phyloP scores from a whole-genome alignment of 2,329 filamentous ascomycete genomes.

The Dothideomycetes sp. region DNA sequence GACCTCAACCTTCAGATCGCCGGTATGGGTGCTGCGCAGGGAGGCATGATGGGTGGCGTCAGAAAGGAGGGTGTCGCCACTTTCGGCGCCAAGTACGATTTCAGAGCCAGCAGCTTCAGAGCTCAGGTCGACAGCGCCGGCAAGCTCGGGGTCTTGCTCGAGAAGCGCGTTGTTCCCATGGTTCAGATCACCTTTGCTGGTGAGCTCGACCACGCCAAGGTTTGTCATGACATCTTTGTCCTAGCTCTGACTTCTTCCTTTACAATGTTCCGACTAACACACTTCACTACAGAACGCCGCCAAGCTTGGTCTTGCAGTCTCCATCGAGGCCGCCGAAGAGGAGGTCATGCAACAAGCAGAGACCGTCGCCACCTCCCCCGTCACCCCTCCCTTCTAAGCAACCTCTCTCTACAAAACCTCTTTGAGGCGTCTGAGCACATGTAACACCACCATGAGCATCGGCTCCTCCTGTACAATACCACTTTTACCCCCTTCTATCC shows the following conservation, averaged over 20 bases:
- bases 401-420: not conserved
- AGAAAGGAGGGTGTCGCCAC: constrained; percentile 84
- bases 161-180: constrained; percentile 89
- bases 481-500: not conserved
- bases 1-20: constrained; percentile 84
- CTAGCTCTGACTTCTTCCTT: not conserved
- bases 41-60: constrained; percentile 60
- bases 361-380: constrained; percentile 31
- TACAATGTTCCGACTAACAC: no score
- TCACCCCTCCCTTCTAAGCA: constrained; percentile 39
- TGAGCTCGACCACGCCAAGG: constrained; percentile 91
- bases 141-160: constrained; percentile 82
- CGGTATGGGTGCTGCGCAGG: constrained; percentile 39
- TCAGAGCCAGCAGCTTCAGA: constrained; percentile 88
- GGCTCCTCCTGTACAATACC: not conserved
- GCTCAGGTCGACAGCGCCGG: constrained; percentile 93
- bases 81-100: constrained; percentile 95
- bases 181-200: constrained; percentile 92
- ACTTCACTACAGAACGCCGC: constrained; percentile 61
- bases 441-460: no score
- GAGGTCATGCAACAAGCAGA: constrained; percentile 82
- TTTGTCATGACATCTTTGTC: constrained; percentile 38
- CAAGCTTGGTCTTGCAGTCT: constrained; percentile 89
- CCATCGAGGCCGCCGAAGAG: constrained; percentile 74
- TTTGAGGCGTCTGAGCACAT: not conserved